Percentiles rank a stretch among this genome's conserved stretches.
Conservation (phyloP, 1,139 yeast species). For the Geotrichum fermentans region DNA sequence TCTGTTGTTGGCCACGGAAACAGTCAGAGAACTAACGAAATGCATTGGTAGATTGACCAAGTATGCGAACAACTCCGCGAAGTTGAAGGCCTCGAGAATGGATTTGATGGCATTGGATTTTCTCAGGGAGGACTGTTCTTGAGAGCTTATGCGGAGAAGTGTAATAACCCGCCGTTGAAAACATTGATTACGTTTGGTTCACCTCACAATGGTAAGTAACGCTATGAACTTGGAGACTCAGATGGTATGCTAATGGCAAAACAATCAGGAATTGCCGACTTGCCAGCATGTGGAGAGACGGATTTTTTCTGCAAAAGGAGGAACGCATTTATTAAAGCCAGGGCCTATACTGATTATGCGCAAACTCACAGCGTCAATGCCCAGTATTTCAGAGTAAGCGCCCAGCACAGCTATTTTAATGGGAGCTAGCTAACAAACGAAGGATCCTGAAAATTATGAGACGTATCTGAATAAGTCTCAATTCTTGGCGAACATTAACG, state of each 20-base stretch:
- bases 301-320: conserved; percentile 62
- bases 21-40: conserved; percentile 38
- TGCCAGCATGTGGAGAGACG: conserved; percentile 54
- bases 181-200: conserved; percentile 71
- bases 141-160: conserved; percentile 58
- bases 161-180: conserved; percentile 46
- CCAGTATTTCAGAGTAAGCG: conserved; percentile 58
- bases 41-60: conserved; percentile 23
- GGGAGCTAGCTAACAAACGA: background rate
- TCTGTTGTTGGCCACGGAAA: conserved; percentile 47
- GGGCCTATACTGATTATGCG: conserved; percentile 56
- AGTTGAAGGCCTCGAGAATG: conserved; percentile 45
- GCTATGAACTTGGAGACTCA: too few relatives aligned
- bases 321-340: conserved; percentile 52
- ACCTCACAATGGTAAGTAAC: conserved; percentile 64
- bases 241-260: too few relatives aligned
- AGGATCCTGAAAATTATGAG: conserved; percentile 42
- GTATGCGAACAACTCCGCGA: conserved; percentile 44
- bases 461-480: conserved; percentile 48
- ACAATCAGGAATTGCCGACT: conserved; percentile 45
- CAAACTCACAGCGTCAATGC: conserved; percentile 65
- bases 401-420: background rate
- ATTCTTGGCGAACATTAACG: conserved; percentile 62
- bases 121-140: conserved; percentile 79
- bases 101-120: conserved; percentile 73